Evolutionary conservation across 768 basidiomycete species (phyloP).

Genomic region (Piloderma croceum): DNA sequence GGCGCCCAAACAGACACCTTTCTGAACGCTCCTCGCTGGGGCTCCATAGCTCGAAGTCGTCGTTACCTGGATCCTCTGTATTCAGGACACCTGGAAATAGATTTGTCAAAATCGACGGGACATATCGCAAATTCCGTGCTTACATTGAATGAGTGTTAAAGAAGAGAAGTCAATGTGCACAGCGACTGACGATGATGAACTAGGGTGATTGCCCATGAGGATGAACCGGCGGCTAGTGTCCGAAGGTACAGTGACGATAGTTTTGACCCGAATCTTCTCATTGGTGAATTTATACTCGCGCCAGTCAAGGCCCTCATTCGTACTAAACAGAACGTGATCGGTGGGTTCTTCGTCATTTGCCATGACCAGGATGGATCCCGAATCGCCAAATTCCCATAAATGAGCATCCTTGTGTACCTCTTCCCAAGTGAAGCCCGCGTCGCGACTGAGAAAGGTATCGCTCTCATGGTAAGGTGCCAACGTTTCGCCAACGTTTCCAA

Average conservation of each 20-base stretch:
- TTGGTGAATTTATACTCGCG: slow-evolving; percentile 75
- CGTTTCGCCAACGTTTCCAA: slow-evolving; percentile 88
- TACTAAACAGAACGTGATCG: slow-evolving; percentile 83
- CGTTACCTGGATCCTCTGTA: slow-evolving; percentile 64
- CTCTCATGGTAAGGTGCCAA: slow-evolving; percentile 78
- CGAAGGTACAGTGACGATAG: slow-evolving; percentile 81
- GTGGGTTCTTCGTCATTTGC: slow-evolving; percentile 94
- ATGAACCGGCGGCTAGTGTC: slow-evolving; percentile 93
- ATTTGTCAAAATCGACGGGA: slow-evolving; percentile 5
- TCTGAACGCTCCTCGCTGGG: slow-evolving; percentile 88
- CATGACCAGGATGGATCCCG: slow-evolving; percentile 88
- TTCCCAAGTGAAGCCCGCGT: slow-evolving; percentile 97
- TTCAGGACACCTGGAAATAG: slow-evolving; percentile 55
- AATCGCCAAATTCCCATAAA: slow-evolving; percentile 97
- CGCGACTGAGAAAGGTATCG: slow-evolving; percentile 94
- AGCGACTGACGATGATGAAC: slow-evolving; percentile 46
- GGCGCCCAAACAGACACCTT: slow-evolving; percentile 85
- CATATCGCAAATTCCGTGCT: slow-evolving; percentile 17
- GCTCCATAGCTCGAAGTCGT: slow-evolving; percentile 98
- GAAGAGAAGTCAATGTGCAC: slow-evolving; percentile 87
- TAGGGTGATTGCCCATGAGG: slow-evolving; percentile 62
- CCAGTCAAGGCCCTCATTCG: slow-evolving; percentile 86
- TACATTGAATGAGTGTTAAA: slow-evolving; percentile 72
- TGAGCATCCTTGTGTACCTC: slow-evolving; percentile 98
- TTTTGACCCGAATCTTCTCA: slow-evolving; percentile 65